These are phyloP conservation scores for Lactifluus volemus DNA, from an alignment of 768 basidiomycete genomes.

Conservation along the genomic window DNA sequence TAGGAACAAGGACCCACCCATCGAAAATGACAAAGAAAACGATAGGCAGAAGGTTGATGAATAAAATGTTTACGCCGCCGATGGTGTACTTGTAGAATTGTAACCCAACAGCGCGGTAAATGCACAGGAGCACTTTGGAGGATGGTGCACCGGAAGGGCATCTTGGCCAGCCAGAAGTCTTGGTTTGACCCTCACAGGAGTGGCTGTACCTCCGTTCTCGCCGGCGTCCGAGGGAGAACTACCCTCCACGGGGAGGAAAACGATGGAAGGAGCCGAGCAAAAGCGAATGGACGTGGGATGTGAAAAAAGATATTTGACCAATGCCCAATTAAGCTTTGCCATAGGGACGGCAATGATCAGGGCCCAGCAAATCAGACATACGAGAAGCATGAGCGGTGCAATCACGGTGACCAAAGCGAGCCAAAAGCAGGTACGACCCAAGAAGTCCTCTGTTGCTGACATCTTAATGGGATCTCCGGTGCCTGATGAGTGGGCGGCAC, in stretches of 20 bases:
- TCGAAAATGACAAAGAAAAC: constrained; percentile 97
- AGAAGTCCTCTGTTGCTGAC: constrained; percentile 33
- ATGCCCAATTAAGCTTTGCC: constrained; percentile 96
- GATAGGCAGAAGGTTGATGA: constrained; percentile 88
- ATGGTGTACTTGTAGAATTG: constrained; percentile 99
- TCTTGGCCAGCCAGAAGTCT: constrained; percentile 79
- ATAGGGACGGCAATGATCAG: constrained; percentile 93
- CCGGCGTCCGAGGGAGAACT: constrained; percentile 25
- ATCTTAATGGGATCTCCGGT: constrained; percentile 15
- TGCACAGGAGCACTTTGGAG: constrained; percentile 89
- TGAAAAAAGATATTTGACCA: constrained; percentile 71
- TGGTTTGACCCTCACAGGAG: constrained; percentile 59
- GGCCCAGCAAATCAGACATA: constrained; percentile 91
- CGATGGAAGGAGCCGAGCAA: constrained; percentile 73
- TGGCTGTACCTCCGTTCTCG: constrained; percentile 22
- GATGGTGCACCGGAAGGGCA: constrained; percentile 71
- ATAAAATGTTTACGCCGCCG: constrained; percentile 96
- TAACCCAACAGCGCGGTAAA: constrained; percentile 81
- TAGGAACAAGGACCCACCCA: constrained; percentile 69
- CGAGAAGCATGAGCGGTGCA: constrained; percentile 80
- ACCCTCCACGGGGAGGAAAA: constrained; percentile 40
- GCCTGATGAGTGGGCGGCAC: constrained; percentile 40
- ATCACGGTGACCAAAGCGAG: constrained; percentile 64
- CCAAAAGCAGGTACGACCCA: constrained; percentile 82
- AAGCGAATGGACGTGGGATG: constrained; percentile 86